Conservation (phyloP, 2,329 filamentous ascomycete genomes). For the Zasmidium angulare region DNA sequence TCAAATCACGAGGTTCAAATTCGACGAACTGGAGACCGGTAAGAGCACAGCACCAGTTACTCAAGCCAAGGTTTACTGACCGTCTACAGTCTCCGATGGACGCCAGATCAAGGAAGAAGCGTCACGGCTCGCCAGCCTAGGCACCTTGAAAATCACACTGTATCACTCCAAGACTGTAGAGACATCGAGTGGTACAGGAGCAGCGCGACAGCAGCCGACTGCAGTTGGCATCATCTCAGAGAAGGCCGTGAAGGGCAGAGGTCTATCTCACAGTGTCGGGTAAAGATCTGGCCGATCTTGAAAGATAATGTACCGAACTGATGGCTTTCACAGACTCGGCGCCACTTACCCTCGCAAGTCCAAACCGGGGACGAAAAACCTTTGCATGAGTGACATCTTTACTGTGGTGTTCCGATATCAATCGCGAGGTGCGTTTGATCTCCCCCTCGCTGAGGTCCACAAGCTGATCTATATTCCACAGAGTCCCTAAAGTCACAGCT, state of each 20-base stretch:
- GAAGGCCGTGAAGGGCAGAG: constrained; percentile 19
- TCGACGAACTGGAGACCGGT: background rate
- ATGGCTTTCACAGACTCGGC: too few species aligned
- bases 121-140: background rate
- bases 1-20: background rate
- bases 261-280: constrained; percentile 18
- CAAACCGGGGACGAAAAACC: background rate
- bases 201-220: background rate
- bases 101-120: background rate
- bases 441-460: background rate
- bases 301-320: too few species aligned
- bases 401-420: constrained; percentile 26
- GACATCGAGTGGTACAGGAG: background rate
- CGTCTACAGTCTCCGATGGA: background rate
- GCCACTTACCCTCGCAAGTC: background rate
- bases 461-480: background rate
- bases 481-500: constrained; percentile 22
- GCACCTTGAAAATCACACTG: background rate
- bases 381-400: background rate
- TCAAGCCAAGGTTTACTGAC: background rate
- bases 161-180: background rate
- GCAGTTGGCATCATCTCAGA: constrained; percentile 15
- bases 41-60: background rate
- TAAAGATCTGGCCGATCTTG: background rate
- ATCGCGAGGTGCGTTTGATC: constrained; percentile 15